Evolutionary conservation across 441 rosid species (phyloP), one percentile per base, ranked within the genome.

Genomic region (Eruca vesicaria): DNA sequence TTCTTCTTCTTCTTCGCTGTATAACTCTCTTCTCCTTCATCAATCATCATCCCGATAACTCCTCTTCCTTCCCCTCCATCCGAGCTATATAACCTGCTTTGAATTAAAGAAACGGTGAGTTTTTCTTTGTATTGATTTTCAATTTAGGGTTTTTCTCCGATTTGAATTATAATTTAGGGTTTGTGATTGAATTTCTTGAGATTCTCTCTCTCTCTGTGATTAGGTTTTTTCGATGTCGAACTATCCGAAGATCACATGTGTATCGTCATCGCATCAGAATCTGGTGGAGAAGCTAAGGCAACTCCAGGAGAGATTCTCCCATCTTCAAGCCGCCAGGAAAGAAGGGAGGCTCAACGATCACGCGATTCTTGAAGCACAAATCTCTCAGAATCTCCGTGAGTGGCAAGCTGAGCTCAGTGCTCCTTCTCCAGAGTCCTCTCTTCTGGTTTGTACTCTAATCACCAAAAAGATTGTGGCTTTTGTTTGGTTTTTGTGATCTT

Each of bases 371-470:
- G 92, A 86, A 80, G 96, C 90, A 56, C 94, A 94, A 62, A 88
- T 91, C 69, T 80, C 80, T 76, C 88, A 82, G 78, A 82, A 83
- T 52, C 86, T 90, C 6, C 84, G 81, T 9, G 97, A 91, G 66
- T 89, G 91, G 93, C 84, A 86, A 80, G 81, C 86, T 53, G 97
- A 94, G 82, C 90, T 94, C 58, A 77, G 63, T 65, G 80, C 85
- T 56, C 85, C 93, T 26, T 83, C 93, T 68, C 93, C 91, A 1
- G 88, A 90, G 38, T 79, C 87, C 31, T 87, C 90, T 77, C 81
- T 84, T 69, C 75, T 79, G 74, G 88, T 86, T 62, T 55, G 81
- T 79, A 28, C 65, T n/a, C 50, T 68, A 57, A 56, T n/a, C n/a
- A 20, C 23, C n/a, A 53, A 29, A 5, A 21, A 9, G 3, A 4